Conservation (phyloP, 306 rosid species). For the Canavalia ensiformis region DNA sequence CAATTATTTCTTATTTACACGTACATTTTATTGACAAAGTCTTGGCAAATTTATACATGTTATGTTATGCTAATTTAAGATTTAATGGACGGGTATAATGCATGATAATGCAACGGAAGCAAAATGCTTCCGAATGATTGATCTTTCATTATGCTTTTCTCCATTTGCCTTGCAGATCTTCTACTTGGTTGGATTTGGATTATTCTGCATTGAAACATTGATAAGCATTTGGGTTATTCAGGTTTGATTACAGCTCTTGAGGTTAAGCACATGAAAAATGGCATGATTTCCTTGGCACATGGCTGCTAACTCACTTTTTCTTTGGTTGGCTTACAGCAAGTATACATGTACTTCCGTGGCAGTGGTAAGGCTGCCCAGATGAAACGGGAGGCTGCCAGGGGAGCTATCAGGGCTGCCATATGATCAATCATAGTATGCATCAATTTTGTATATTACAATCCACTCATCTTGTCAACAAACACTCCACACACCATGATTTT, state of each 20-base stretch:
- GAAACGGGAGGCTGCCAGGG: slow-evolving; percentile 83
- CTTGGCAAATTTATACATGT: slow-evolving; percentile 22
- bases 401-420: slow-evolving; percentile 79
- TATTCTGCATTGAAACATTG: slow-evolving; percentile 78
- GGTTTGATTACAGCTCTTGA: slow-evolving; percentile 53
- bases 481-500: slow-evolving; percentile 35
- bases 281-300: slow-evolving; percentile 8
- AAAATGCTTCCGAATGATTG: slow-evolving; percentile 20
- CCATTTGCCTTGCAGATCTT: slow-evolving; percentile 67
- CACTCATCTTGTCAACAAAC: slow-evolving; percentile 31
- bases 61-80: not conserved
- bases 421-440: slow-evolving; percentile 51
- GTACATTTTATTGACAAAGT: not conserved
- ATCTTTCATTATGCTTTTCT: slow-evolving; percentile 6
- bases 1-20: not conserved
- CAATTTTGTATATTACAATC: slow-evolving; percentile 69
- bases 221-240: slow-evolving; percentile 94
- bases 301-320: slow-evolving; percentile 20
- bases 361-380: slow-evolving; percentile 89
- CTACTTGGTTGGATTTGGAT: slow-evolving; percentile 90
- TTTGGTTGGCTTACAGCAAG: slow-evolving; percentile 69
- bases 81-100: not conserved
- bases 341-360: slow-evolving; percentile 96
- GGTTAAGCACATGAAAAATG: not conserved
- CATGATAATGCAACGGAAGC: not conserved